Percentiles rank a stretch among this genome's conserved stretches.
Evolutionary conservation across 2,329 filamentous ascomycete genomes (phyloP).

Genomic region (Cordyceps militaris): DNA sequence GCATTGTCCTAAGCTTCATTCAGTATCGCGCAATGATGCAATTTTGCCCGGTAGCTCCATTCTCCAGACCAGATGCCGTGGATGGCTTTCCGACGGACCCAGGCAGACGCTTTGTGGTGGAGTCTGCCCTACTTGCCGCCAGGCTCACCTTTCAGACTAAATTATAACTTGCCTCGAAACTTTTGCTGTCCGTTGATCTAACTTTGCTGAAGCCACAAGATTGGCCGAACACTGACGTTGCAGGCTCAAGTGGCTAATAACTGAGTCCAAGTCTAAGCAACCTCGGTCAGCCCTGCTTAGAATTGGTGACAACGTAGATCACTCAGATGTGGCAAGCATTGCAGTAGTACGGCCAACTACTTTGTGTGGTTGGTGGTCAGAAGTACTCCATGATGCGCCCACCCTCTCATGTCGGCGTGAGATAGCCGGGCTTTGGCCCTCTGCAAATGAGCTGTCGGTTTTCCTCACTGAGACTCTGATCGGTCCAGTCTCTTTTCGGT

Average conservation of each 20-base stretch:
- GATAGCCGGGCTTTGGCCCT: not conserved
- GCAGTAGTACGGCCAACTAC: not conserved
- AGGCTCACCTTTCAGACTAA: not conserved
- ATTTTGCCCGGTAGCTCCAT: constrained; percentile 2
- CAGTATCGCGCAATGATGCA: constrained; percentile 8
- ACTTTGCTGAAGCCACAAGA: not conserved
- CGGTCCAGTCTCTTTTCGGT: not conserved
- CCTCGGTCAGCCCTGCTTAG: not conserved
- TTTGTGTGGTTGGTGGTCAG: not conserved
- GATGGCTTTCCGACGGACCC: constrained; percentile 7
- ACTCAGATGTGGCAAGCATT: not conserved
- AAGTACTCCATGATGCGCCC: not conserved
- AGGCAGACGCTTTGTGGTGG: not conserved
- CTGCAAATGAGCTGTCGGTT: constrained; percentile 2
- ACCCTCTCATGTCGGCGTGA: not conserved
- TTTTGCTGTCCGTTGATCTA: not conserved
- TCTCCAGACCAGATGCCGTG: not conserved
- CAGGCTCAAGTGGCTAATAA: not conserved
- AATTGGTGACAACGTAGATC: not conserved
- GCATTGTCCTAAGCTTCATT: not conserved
- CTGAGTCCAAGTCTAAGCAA: not conserved
- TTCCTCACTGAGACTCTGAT: not conserved
- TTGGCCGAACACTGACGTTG: not conserved
- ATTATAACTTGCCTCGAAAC: not conserved
- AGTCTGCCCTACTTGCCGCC: not conserved